Evolutionary conservation across 345 rosid genomes (phyloP), one percentile per base, ranked within the genome.

Genomic region (Eucalyptus sp.): DNA sequence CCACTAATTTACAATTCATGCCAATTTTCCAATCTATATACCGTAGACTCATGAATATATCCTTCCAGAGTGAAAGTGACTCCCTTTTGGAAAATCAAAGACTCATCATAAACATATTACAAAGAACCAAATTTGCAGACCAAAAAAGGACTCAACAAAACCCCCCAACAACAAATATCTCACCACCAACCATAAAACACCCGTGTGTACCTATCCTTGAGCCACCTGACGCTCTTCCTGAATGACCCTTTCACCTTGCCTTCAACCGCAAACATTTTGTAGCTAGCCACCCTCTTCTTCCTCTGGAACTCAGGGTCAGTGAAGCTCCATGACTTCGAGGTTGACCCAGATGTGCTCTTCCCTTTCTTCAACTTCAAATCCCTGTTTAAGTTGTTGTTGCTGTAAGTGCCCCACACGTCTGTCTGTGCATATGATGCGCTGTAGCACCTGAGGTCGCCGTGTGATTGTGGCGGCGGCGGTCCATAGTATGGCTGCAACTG

Each of bases 211-310:
- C 95, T 94, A 89, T 93, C 94, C 91, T 97, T 97, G 50, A 97
- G 93, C 99, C 99, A 97, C 91, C 99, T 91, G 89, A 97, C 93
- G 87, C 99, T 96, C 92, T 94, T 97, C 91, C 96, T 93, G 87
- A 96, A 92, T n/a, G 98, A 93, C 76, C 98, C 99, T 90, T 96
- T 97, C 91, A 97, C 96, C 90, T 96, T 96, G 13, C 97, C 98
- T 90, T 97, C 96, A 80, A 92, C 97, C 86, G 95, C 92, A 91
- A 96, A 97, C 97, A 94, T 96, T 92, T 96, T 97, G 62, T 97
- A 97, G 90, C 96, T 92, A 49, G 99, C 99, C 87, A 97, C 98
- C 94, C 99, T 94, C 93, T 94, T 97, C 96, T 96, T 97, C 97
- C 99, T 94, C 88, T 93, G 96, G 58, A 97, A 94, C 92, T 97